phyloP scores from a whole-genome alignment of 1,284 basidiomycete genomes.

The Boletus hoseneyae region DNA sequence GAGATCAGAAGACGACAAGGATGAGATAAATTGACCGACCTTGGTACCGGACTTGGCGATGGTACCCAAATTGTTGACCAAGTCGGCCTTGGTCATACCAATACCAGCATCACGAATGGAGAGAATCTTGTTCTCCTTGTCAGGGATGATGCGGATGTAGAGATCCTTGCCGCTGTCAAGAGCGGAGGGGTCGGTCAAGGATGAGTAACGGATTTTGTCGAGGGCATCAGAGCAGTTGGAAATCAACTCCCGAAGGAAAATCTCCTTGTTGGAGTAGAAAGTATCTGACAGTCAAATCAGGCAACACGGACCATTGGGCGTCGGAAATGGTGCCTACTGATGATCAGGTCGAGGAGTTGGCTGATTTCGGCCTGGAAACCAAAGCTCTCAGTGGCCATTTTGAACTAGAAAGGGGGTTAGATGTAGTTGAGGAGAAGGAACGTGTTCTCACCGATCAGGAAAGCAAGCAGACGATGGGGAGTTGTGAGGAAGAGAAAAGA shows the following conservation, averaged over 20 bases:
- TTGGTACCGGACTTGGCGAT: conserved; percentile 98
- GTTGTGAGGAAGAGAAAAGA: conserved; percentile 17
- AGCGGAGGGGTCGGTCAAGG: conserved; percentile 85
- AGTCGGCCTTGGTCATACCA: conserved; percentile 98
- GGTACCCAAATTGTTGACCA: conserved; percentile 99
- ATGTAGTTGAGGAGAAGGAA: not conserved
- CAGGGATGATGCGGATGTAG: conserved; percentile 87
- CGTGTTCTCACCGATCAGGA: conserved; percentile 18
- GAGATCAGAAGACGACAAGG: conserved; percentile 12
- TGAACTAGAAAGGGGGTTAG: conserved; percentile 22
- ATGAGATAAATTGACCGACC: conserved; percentile 37
- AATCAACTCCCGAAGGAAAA: conserved; percentile 95
- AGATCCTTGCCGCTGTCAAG: conserved; percentile 90
- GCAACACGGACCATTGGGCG: not conserved
- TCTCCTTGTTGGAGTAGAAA: conserved; percentile 99
- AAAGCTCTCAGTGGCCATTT: conserved; percentile 80
- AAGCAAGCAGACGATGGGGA: conserved; percentile 3
- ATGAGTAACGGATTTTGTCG: conserved; percentile 95
- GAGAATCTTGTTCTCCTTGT: conserved; percentile 95
- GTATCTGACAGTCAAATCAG: conserved; percentile 57
- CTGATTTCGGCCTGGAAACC: conserved; percentile 98
- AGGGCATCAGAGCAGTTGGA: conserved; percentile 93
- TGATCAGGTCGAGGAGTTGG: conserved; percentile 89
- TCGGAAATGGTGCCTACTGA: conserved; percentile 54
- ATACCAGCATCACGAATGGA: conserved; percentile 95